These are phyloP conservation scores for Peniophora sp. DNA, from an alignment of 1,284 basidiomycete genomes.

Conservation along the genomic window DNA sequence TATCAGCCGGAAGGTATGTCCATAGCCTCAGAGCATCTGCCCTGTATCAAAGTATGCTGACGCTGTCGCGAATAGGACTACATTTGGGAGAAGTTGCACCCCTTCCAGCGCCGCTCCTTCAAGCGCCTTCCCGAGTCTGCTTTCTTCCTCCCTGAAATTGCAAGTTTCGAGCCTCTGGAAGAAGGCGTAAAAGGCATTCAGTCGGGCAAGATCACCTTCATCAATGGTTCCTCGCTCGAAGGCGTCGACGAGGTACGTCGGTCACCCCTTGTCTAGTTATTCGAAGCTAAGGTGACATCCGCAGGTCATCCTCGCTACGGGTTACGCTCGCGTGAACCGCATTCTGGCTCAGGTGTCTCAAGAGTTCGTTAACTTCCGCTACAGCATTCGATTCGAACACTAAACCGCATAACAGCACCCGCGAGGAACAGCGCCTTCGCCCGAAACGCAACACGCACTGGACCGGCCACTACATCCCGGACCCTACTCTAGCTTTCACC, in stretches of 20 bases:
- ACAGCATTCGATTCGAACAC: not conserved
- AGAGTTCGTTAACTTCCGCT: not conserved
- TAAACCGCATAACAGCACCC: not conserved
- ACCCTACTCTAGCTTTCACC: not conserved
- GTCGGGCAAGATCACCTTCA: constrained; percentile 13
- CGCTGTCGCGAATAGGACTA: not conserved
- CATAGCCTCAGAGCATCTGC: too few species aligned
- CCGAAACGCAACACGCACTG: not conserved
- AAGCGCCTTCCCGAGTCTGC: constrained; percentile 3
- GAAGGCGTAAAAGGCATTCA: constrained; percentile 2
- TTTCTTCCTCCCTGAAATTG: constrained; percentile 2
- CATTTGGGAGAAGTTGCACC: constrained; percentile 7
- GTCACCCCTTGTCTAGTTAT: not conserved
- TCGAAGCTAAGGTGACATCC: not conserved
- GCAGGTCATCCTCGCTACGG: not conserved
- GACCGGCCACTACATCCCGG: not conserved
- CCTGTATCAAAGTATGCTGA: too few species aligned
- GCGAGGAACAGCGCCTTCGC: not conserved
- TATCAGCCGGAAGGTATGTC: constrained; percentile 3
- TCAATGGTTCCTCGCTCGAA: constrained; percentile 14
- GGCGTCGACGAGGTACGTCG: constrained; percentile 10
- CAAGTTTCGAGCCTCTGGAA: constrained; percentile 9
- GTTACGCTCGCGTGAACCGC: not conserved
- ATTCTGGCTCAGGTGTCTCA: not conserved
- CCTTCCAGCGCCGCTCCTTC: constrained; percentile 8